These are phyloP conservation scores for Xylaria bambusicola DNA, from an alignment of 495 filamentous ascomycete species.

Conservation along the genomic window DNA sequence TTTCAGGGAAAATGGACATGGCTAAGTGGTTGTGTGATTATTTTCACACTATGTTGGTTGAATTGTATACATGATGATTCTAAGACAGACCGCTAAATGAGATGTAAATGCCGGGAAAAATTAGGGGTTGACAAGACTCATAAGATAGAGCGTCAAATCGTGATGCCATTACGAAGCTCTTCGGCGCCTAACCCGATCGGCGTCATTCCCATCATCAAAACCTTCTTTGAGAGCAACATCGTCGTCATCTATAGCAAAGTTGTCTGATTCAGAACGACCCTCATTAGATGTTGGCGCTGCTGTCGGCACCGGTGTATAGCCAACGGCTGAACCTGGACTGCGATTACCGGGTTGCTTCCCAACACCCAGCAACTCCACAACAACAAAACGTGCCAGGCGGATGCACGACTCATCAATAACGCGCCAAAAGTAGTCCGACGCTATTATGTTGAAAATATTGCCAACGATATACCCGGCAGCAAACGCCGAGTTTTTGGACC, in stretches of 20 bases:
- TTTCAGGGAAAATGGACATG: not conserved
- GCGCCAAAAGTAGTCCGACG: conserved; percentile 13
- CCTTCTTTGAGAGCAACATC: conserved; percentile 12
- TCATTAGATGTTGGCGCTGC: conserved; percentile 4
- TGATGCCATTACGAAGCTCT: conserved; percentile 2
- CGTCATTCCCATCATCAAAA: not conserved
- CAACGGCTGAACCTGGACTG: not conserved
- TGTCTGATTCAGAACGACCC: not conserved
- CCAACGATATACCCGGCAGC: conserved; percentile 6
- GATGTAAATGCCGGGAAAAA: too few species aligned
- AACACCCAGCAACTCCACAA: conserved; percentile 11
- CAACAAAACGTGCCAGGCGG: conserved; percentile 11
- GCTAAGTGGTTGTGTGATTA: not conserved
- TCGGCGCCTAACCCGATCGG: conserved; percentile 1
- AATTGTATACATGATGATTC: not conserved
- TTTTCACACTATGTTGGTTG: not conserved
- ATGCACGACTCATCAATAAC: conserved; percentile 11
- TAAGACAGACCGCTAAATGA: not conserved
- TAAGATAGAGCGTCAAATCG: not conserved
- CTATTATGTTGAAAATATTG: conserved; percentile 15
- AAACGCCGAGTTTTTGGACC: conserved; percentile 11
- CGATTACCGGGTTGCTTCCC: conserved; percentile 6
- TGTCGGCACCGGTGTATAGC: conserved; percentile 9
- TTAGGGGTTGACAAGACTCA: conserved; percentile 3
- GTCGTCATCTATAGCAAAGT: not conserved